Percentiles rank a stretch among this genome's conserved stretches.
Evolutionary conservation across 306 rosid genomes (phyloP).

Genomic region (Dryas drummondii): DNA sequence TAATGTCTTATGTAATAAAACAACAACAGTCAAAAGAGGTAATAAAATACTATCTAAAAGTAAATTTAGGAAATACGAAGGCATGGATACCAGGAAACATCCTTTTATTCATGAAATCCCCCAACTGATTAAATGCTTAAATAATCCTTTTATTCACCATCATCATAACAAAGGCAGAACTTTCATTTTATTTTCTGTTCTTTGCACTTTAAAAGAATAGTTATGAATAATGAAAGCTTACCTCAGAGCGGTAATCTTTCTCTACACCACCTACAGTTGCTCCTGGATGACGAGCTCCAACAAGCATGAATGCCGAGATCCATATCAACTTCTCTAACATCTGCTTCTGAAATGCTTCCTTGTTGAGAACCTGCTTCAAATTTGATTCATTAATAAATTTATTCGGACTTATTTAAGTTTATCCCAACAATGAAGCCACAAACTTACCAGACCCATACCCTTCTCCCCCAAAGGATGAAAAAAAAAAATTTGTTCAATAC

Average conservation of each 20-base stretch:
- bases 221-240: slow-evolving; percentile 30
- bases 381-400: background rate
- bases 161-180: background rate
- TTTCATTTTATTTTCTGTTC: background rate
- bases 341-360: slow-evolving; percentile 84
- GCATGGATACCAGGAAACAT: background rate
- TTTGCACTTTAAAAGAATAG: background rate
- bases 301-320: slow-evolving; percentile 95
- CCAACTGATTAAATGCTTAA: background rate
- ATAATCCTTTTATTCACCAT: background rate
- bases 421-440: background rate
- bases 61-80: background rate
- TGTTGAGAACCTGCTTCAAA: slow-evolving; percentile 61
- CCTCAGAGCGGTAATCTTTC: slow-evolving; percentile 72
- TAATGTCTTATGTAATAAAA: background rate
- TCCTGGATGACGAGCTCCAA: slow-evolving; percentile 88
- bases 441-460: background rate
- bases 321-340: slow-evolving; percentile 97
- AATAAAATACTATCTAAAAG: background rate
- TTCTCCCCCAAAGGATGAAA: background rate
- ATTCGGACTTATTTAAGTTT: background rate
- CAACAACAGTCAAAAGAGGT: background rate
- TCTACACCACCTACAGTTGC: slow-evolving; percentile 80
- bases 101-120: background rate
- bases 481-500: too few relatives aligned